phyloP scores from a whole-genome alignment of 2,329 filamentous ascomycete genomes.

The Emericellopsis atlantica region DNA sequence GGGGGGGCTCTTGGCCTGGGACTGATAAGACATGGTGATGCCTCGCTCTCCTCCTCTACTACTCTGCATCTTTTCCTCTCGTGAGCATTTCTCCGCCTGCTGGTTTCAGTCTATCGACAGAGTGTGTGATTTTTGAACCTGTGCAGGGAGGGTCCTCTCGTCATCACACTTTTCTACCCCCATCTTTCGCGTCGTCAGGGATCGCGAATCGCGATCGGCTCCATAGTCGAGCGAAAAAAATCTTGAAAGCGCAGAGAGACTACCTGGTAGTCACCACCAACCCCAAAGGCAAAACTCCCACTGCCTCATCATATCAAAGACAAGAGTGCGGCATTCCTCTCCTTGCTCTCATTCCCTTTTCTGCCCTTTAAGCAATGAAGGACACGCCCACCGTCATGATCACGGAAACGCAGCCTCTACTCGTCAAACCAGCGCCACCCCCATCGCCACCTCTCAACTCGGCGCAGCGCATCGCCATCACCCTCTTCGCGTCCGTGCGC shows the following conservation, averaged over 20 bases:
- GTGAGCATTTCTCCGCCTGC: no score
- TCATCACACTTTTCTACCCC: not conserved
- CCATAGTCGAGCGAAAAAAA: not conserved
- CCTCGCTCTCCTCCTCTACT: no score
- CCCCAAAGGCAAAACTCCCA: not conserved
- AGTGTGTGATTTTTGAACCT: no score
- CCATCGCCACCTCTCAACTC: conserved; percentile 3
- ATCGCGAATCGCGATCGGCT: not conserved
- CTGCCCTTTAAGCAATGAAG: not conserved
- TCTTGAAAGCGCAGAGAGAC: no score
- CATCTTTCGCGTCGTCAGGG: not conserved
- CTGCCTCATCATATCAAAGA: not conserved
- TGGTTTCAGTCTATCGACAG: no score
- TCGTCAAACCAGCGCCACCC: not conserved
- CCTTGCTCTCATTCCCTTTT: not conserved
- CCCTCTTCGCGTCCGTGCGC: conserved; percentile 12
- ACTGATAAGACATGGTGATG: no score
- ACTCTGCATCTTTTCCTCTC: no score
- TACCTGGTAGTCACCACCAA: no score
- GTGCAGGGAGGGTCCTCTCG: not conserved
- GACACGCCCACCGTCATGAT: not conserved
- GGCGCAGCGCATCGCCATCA: conserved; percentile 11
- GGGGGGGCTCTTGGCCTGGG: no score
- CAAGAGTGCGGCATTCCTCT: not conserved
- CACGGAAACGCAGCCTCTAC: conserved; percentile 1